Base-by-base conservation (phyloP, 2,329 filamentous ascomycete genomes). In the Raffaelea albimanens region DNA sequence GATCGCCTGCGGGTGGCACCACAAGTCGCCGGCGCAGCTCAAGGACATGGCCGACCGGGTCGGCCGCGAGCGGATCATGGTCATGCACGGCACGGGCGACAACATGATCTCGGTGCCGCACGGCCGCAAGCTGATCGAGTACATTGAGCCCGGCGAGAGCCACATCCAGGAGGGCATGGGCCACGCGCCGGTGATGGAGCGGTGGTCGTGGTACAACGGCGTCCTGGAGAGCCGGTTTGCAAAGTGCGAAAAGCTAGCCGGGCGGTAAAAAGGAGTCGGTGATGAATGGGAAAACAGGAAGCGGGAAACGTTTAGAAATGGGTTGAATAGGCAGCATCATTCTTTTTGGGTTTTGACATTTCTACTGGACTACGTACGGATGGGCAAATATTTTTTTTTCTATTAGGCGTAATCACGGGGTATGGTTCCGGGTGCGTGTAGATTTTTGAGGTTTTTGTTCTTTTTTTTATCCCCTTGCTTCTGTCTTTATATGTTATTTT, bases 1-100 rank as follows among this genome's bases (percentile, higher is more conserved):
- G 3, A 70, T 87, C 44, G 89, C 88, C 1, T 86, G 83, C 0
- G 85, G 80, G 1, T 87, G 86, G 76, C 89, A 95, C 63, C 68
- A 78, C 63, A 95, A 95, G 70, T 79, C 73, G 13, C 62, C 75
- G 0, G 73, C 67, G 50, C 83, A 94, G 64, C 64, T 95, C 41
- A 67, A 66, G 53, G 67, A 73, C 52, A 70, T 95, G 52, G 84
- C 75, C 0, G 80, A 88, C 55, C 66, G 63, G 23, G 75, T 95
- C 1, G 87, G 87, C 0, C 72, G 85, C 46, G 76, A 83, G 53
- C 69, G 87, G 29, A 90, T 95, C 53, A 63, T 87, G 56, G 77
- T 95, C 5, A 63, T 91, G 55, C 88, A 95, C 63, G 89, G 89
- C 8, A 82, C 75, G 1, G 65, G 65, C 10, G 89, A 95, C 63